Evolutionary conservation across 305 asterid genomes (phyloP).

Genomic region (Rubia peregrina): DNA sequence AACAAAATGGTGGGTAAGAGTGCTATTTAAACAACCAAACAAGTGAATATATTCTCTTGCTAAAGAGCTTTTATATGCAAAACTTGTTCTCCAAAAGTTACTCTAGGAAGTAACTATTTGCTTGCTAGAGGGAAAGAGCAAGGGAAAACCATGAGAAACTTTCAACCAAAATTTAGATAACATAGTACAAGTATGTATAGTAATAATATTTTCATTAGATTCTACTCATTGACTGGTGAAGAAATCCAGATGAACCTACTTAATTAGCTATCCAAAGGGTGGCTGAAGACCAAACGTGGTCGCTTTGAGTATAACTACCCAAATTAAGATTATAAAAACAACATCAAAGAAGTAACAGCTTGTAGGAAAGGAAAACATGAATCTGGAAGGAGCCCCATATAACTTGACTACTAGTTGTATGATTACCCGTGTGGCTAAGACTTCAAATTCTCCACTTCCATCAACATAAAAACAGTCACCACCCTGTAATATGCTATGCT

Average conservation of each 20-base stretch:
- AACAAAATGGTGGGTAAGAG: neutral
- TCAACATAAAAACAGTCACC: conserved; percentile 94
- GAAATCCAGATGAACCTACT: neutral
- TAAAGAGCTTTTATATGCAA: neutral
- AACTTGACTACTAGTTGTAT: neutral
- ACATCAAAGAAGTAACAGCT: neutral
- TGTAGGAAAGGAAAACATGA: neutral
- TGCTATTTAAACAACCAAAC: neutral
- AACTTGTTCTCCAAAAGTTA: too few species aligned
- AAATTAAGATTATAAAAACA: neutral
- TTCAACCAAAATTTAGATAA: neutral
- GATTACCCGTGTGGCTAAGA: conserved; percentile 81
- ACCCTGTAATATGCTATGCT: conserved; percentile 51
- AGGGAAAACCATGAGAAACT: neutral
- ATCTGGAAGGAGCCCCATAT: neutral
- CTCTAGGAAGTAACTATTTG: too few species aligned
- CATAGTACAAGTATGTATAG: neutral
- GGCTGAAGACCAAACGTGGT: neutral
- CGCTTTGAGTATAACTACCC: neutral
- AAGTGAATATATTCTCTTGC: neutral
- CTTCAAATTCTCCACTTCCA: conserved; percentile 92
- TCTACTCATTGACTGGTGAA: neutral
- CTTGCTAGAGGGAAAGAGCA: neutral
- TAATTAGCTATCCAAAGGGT: neutral
- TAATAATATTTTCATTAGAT: neutral